phyloP scores from a whole-genome alignment of 768 basidiomycete species.

The Coprinellus aureogranulatus region DNA sequence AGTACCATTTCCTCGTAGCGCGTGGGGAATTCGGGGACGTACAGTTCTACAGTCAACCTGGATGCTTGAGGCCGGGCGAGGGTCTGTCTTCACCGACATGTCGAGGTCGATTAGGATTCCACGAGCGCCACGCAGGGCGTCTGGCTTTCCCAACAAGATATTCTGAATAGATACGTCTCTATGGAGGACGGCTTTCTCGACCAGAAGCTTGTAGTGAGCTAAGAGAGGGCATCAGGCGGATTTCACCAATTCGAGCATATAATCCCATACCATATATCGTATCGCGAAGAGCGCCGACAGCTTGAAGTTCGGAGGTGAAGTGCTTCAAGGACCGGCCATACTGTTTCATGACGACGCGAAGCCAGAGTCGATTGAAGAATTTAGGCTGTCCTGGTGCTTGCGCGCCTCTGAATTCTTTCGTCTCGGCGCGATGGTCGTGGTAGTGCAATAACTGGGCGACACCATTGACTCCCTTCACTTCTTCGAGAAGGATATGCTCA shows the following conservation, averaged over 20 bases:
- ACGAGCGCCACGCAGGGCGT: not conserved
- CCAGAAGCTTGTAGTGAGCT: not conserved
- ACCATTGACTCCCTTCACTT: not conserved
- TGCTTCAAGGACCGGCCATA: slow-evolving; percentile 7
- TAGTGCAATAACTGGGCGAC: not conserved
- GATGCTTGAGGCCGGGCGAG: not conserved
- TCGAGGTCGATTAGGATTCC: slow-evolving; percentile 5
- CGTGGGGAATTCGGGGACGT: not conserved
- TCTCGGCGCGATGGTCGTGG: not conserved
- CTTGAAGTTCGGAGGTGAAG: not conserved
- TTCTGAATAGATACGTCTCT: slow-evolving; percentile 1
- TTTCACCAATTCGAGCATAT: too few species aligned
- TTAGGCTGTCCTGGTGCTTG: not conserved
- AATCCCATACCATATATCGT: slow-evolving; percentile 8
- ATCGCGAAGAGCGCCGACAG: slow-evolving; percentile 9
- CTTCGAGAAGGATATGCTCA: not conserved
- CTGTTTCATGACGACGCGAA: slow-evolving; percentile 1
- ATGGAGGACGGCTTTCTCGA: not conserved
- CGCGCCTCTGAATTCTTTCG: not conserved
- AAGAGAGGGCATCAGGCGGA: too few species aligned
- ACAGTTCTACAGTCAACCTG: not conserved
- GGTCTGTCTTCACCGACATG: not conserved
- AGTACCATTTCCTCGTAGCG: not conserved
- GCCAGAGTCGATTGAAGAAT: not conserved
- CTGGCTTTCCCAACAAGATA: not conserved